phyloP scores from a whole-genome alignment of 306 rosid genomes.

The Begonia fuchsioides region DNA sequence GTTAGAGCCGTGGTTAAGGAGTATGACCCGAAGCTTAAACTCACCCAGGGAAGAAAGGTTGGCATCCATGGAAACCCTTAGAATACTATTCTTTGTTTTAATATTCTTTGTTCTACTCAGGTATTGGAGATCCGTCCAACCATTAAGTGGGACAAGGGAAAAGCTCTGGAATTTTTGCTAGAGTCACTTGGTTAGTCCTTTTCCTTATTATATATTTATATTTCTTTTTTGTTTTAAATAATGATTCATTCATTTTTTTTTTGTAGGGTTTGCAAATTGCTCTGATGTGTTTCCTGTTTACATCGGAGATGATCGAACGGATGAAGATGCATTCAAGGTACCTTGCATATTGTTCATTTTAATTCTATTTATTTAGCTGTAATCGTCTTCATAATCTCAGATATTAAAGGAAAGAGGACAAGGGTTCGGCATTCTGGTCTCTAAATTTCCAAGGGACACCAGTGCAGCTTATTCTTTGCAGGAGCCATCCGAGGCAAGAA shows the following conservation, averaged over 20 bases:
- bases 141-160: slow-evolving; percentile 98
- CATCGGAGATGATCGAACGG: slow-evolving; percentile 95
- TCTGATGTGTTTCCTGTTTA: slow-evolving; percentile 79
- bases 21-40: slow-evolving; percentile 61
- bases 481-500: slow-evolving; percentile 83
- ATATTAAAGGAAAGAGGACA: slow-evolving; percentile 72
- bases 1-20: slow-evolving; percentile 73
- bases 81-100: no score
- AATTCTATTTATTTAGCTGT: not conserved
- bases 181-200: slow-evolving; percentile 78
- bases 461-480: slow-evolving; percentile 71
- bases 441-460: slow-evolving; percentile 82
- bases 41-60: slow-evolving; percentile 92
- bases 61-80: no score
- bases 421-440: slow-evolving; percentile 86
- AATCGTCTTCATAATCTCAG: slow-evolving; percentile 13
- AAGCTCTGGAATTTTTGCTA: slow-evolving; percentile 81
- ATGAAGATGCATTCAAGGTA: slow-evolving; percentile 99
- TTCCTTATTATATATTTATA: slow-evolving; percentile 1
- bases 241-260: slow-evolving; percentile 1
- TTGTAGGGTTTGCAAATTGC: slow-evolving; percentile 70
- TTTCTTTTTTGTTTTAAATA: not conserved
- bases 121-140: slow-evolving; percentile 90
- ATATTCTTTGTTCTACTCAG: slow-evolving; percentile 25
- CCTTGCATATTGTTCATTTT: not conserved